Evolutionary conservation across 208 protist genomes (phyloP), one percentile per base, ranked within the genome.

Genomic region (Acanthamoeba quina): DNA sequence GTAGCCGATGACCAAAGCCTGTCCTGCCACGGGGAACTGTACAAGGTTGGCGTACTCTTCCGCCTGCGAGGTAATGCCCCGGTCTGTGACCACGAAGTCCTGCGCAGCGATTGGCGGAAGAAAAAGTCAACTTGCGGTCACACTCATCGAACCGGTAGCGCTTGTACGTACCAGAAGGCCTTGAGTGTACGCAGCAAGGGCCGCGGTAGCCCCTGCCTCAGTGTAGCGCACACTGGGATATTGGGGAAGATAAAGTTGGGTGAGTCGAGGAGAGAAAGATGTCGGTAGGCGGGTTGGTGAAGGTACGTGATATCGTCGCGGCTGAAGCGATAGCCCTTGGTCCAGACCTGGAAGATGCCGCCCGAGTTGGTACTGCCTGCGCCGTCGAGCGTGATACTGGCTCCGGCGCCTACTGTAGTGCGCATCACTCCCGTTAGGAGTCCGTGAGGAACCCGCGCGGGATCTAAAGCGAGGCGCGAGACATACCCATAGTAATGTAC

Each of bases 1-100:
- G 44, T 82, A 82, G 74, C 74, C 74, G 5, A 82, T 82, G 31
- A 82, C 74, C 74, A 82, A 15, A 26, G 74, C 74, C 41, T 82
- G 74, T 26, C 74, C 74, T 10, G 74, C 74, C 7, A 82, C 24
- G 7, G 74, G 74, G 41, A 82, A 82, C 41, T 82, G 74, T 9
- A 82, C 52, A 0, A 82, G 11, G 41, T 82, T 31, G 24, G 0
- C 6, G 21, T 21, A n/a, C 44, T 47, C 37, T 15, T 29, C 24
- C 21, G 74, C 2, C 21, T 54, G 21, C 37, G 19, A 15, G 21
- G 5, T 10, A 17, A 82, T 9, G 10, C 74, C 74, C 4, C 74
- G 34, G 41, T 82, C 74, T 9, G 41, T 44, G 41, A n/a, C 13
- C 31, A 82, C 24, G 24, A 82, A 82, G 41, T 82, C 74, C 74